Evolutionary conservation across 148 eudicot genomes (phyloP), one percentile per base, ranked within the genome.

Genomic region (Rhododendron simsii): DNA sequence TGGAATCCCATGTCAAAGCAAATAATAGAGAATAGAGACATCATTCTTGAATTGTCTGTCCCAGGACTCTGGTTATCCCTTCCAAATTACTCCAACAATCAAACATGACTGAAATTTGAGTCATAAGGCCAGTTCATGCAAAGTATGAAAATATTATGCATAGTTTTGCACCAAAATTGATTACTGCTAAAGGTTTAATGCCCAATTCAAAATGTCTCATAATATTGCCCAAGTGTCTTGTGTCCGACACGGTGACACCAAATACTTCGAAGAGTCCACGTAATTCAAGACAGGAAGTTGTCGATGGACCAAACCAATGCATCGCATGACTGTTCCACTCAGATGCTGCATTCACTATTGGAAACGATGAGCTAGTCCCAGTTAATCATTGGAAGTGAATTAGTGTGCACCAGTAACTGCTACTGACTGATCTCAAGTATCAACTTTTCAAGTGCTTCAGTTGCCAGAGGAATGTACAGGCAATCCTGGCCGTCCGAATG

Each of bases 401-500:
- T 45, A 14, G 39, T 21, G 12, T 78, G 44, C 7, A 41, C 2
- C 33, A 23, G 35, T 33, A 83, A 30, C 78, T 11, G 10, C 88
- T 92, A 95, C 78, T 92, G 93, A 86, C 86, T 89, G 39, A 96
- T 93, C 87, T 96, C 99, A 15, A 81, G 89, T 16, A 96, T 83
- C 81, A 96, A 85, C 85, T 95, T 94, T 85, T 93, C 92, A 85
- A 97, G 93, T 82, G 98, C 96, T 85, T 97, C 98, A 81, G 85
- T 84, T 48, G 98, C 78, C 78, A 97, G 90, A 69, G 99, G 98
- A 88, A 95, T 90, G 85, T 92, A 91, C 86, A 95, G 84, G 91
- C 99, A 95, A 86, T 97, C 99, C 83, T 95, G 98, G 28, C 99
- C 98, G 81, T 97, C 98, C 5, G 96, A 90, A 88, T 94, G 89